Evolutionary conservation across 805 yeast species (phyloP), one percentile per base, ranked within the genome.

Genomic region (Myxozyma neotropica): DNA sequence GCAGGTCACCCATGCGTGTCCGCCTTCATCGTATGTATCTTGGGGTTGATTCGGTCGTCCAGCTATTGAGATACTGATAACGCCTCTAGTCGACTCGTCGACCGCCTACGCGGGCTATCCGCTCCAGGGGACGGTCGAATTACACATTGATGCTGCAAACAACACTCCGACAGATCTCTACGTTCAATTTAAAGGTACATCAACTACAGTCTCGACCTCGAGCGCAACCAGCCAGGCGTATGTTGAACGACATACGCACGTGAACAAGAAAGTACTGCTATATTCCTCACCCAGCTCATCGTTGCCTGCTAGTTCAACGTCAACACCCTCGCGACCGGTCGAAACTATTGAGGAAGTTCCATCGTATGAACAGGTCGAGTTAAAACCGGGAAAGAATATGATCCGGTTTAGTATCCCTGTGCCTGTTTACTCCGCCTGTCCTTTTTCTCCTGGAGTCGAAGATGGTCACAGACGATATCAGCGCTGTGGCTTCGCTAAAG

Each of bases 151-250:
- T 43, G 19, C 39, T n/a, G 52, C 55, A 1, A 58, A 45, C 23
- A 49, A 44, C 27, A 17, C 35, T 10, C 35, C 53, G 23, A 46
- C 26, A 2, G 58, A 58, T 33, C 36, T 58, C 10, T 58, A 31
- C 35, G 55, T 58, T 15, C 61, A 53, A 26, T 46, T 58, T 15
- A 58, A 47, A 35, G 61, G 61, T 10, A 39, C 42, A 1, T 58
- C 61, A 17, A 43, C 44, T 6, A 58, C 61, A n/a, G 36, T 23
- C 13, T 36, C 17, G 43, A 31, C 27, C 6, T 33, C 57, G 39
- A 6, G 27, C 17, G 33, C 21, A 12, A 6, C 42, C 8, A 39
- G 24, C 31, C 43, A 24, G 15, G 27, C 53, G 4, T 49, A 13
- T 21, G 17, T 27, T 3, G 61, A 51, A 35, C 44, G 27, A 21